Conservation (phyloP, 2,329 filamentous ascomycete genomes). For the Alternaria sp. region DNA sequence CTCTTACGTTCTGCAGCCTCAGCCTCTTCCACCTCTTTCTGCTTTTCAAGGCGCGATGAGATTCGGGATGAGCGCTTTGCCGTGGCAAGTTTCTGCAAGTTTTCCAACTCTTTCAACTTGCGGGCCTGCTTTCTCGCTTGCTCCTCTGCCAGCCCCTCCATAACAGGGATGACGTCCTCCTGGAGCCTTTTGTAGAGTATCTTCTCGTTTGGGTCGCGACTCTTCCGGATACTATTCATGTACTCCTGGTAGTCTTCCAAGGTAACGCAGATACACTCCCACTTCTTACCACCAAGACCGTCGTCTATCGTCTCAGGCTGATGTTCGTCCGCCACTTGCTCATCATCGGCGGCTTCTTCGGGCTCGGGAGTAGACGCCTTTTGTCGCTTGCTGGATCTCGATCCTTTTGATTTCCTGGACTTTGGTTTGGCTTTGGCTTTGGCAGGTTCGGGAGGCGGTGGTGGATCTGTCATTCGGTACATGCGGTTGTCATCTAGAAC, state of each 20-base stretch:
- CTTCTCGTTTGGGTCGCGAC: conserved; percentile 85
- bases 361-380: conserved; percentile 62
- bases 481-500: conserved; percentile 93
- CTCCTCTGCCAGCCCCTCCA: conserved; percentile 76
- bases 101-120: conserved; percentile 82
- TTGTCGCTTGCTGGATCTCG: conserved; percentile 75
- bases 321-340: conserved; percentile 39
- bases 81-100: conserved; percentile 85
- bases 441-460: conserved; percentile 64
- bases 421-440: conserved; percentile 63
- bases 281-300: conserved; percentile 77
- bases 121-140: conserved; percentile 75
- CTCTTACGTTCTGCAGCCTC: conserved; percentile 74
- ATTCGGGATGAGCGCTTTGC: conserved; percentile 94
- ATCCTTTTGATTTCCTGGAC: conserved; percentile 64
- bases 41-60: conserved; percentile 80
- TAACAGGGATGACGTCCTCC: conserved; percentile 81
- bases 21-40: conserved; percentile 74
- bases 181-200: conserved; percentile 74
- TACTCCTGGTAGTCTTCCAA: conserved; percentile 79
- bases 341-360: conserved; percentile 53
- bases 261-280: conserved; percentile 90
- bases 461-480: conserved; percentile 84
- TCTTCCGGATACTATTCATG: conserved; percentile 74
- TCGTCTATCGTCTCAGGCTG: conserved; percentile 58